Base-by-base conservation (phyloP, 768 basidiomycete species). In the Cystobasidium ongulense region DNA sequence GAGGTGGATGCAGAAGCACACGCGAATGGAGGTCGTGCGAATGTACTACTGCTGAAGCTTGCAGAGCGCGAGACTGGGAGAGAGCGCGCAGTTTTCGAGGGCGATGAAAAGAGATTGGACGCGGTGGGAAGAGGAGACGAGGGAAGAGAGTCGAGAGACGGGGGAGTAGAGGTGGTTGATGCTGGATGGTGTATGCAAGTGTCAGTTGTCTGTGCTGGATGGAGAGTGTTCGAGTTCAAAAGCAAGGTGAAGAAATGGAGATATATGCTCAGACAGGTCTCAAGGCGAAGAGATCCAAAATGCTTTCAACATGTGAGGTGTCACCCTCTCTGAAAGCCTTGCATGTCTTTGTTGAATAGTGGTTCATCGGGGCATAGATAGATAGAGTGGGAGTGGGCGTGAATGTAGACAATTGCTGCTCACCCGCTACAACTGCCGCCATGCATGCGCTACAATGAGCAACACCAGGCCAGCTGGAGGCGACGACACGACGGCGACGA, bases 261-360 rank as follows among this genome's bases (percentile, higher is more conserved):
- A 13, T 31, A 11, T 38, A 10, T n/a, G 65, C 39, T 67, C 39
- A 46, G 39, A 50, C 31, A 29, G 43, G 52, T 31, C 33, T 36
- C 33, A 54, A 54, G 54, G 53, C 35, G 18, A 54, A 25, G 33
- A 71, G 68, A 71, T 54, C 50, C 41, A 31, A 71, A 38, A 71
- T 8, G 54, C 50, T 36, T 27, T 57, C 54, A 18, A 53, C 68
- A 23, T 54, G 25, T 27, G 54, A 29, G 29, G 53, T 33, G 29
- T 23, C 33, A 71, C 33, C 68, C 68, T 36, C 35, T 71, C 50
- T 57, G 68, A 54, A 71, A 71, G 68, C 68, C 68, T 71, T 71
- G 68, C 68, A 71, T 71, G 68, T 71, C 68, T 39, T 71, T 71
- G n/a, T 23, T 54, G 21, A 25, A 11, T 71, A 29, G 35, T 54